phyloP scores from a whole-genome alignment of 805 yeast genomes.

The Suhomyces vadensis region DNA sequence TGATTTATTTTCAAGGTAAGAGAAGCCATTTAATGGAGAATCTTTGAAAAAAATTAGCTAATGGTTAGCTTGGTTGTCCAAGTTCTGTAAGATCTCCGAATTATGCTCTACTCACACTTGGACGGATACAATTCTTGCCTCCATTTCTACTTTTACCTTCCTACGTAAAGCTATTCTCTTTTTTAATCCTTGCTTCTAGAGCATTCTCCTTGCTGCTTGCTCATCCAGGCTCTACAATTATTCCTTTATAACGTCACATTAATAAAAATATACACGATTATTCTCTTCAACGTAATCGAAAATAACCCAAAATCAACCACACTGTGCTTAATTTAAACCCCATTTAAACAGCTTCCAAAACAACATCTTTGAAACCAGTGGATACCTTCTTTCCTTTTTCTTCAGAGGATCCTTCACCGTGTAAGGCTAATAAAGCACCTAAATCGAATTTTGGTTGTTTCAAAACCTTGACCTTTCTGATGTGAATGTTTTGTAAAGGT shows the following conservation, averaged over 20 bases:
- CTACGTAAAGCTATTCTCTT: too few species aligned
- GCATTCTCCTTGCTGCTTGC: not conserved
- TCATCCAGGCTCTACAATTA: too few species aligned
- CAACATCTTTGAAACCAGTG: constrained; percentile 94
- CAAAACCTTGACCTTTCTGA: constrained; percentile 97
- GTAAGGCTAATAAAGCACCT: constrained; percentile 93
- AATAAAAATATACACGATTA: constrained; percentile 4
- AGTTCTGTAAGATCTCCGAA: too few species aligned
- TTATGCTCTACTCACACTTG: too few species aligned
- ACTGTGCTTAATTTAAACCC: not conserved
- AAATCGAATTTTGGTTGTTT: constrained; percentile 99
- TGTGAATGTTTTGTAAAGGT: constrained; percentile 98
- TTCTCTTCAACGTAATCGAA: constrained; percentile 4
- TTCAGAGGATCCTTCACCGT: constrained; percentile 88
- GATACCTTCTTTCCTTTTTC: constrained; percentile 99
- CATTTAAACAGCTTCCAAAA: constrained; percentile 90
- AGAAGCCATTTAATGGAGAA: too few species aligned
- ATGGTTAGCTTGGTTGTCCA: too few species aligned
- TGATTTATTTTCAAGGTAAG: too few species aligned
- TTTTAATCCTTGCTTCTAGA: not conserved
- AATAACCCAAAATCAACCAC: constrained; percentile 2
- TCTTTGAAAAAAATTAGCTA: too few species aligned
- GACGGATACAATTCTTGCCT: not conserved
- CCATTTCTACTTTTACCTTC: too few species aligned
- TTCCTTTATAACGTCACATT: constrained; percentile 6